Conservation (phyloP, 164 flowering plant genomes). For the Vitis labrusca region DNA sequence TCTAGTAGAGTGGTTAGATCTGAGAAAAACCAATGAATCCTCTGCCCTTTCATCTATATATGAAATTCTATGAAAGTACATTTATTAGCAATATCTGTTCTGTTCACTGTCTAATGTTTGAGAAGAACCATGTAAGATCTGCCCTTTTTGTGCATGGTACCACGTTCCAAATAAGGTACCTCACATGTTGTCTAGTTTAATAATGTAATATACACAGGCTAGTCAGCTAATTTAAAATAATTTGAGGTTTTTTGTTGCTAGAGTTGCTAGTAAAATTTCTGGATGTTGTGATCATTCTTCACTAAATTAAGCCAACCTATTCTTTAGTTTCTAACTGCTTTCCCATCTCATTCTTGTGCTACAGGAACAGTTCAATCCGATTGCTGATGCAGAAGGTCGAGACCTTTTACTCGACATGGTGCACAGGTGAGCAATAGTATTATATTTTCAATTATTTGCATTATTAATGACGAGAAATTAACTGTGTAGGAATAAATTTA, state of each 20-base stretch:
- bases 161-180: not conserved
- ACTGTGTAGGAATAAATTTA: too few relatives aligned
- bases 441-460: not conserved
- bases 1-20: not conserved
- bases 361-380: slow-evolving; percentile 70
- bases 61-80: not conserved
- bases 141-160: too few relatives aligned
- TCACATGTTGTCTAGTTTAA: not conserved
- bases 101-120: too few relatives aligned
- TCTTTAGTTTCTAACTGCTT: not conserved
- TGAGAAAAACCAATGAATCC: not conserved
- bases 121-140: too few relatives aligned
- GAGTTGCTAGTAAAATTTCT: too few relatives aligned
- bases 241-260: too few relatives aligned
- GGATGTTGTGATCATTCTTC: too few relatives aligned
- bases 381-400: slow-evolving; percentile 46
- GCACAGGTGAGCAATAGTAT: slow-evolving; percentile 60
- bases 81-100: not conserved
- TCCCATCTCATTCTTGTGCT: not conserved
- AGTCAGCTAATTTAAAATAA: too few relatives aligned
- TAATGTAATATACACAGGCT: too few relatives aligned
- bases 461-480: not conserved
- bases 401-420: slow-evolving; percentile 87
- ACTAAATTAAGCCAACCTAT: too few relatives aligned
- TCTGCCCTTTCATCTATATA: not conserved